A percentile compares a stretch with the other conserved stretches of the same genome.
Conservation (phyloP, 83 land plant genomes). For the Picea abies region DNA sequence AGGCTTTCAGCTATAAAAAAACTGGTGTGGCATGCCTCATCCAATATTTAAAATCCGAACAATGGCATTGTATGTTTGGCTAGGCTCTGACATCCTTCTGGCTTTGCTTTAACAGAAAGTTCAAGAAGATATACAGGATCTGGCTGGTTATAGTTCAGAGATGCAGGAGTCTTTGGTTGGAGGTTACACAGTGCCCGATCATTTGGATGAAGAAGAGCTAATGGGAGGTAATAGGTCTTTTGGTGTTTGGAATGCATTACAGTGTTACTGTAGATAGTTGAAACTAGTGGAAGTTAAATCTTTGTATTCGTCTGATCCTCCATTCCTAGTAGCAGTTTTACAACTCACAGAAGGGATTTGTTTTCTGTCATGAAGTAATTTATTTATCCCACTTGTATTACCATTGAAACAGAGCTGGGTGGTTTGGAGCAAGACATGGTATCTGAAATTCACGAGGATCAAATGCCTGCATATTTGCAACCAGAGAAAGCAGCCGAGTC, state of each 20-base stretch:
- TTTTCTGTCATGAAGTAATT: not conserved
- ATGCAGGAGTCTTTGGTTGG: slow-evolving; percentile 44
- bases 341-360: not conserved
- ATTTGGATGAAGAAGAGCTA: slow-evolving; percentile 50
- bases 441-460: slow-evolving; percentile 20
- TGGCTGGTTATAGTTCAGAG: slow-evolving; percentile 44
- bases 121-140: slow-evolving; percentile 50
- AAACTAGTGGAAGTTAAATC: not conserved
- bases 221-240: slow-evolving; percentile 38
- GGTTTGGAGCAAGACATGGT: slow-evolving; percentile 52
- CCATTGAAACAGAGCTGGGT: slow-evolving; percentile 28
- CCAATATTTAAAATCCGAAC: not conserved
- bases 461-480: slow-evolving; percentile 44
- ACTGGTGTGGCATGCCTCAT: not conserved
- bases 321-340: too few relatives aligned
- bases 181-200: slow-evolving; percentile 44
- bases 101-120: slow-evolving; percentile 32
- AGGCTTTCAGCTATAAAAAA: not conserved
- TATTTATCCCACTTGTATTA: not conserved
- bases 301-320: not conserved
- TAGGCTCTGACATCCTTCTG: slow-evolving; percentile 8
- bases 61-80: not conserved
- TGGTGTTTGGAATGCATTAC: not conserved
- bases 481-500: slow-evolving; percentile 40
- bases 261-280: not conserved